Evolutionary conservation across 2,329 filamentous ascomycete genomes (phyloP), one percentile per base, ranked within the genome.

Genomic region (Corinectria fuckeliana): DNA sequence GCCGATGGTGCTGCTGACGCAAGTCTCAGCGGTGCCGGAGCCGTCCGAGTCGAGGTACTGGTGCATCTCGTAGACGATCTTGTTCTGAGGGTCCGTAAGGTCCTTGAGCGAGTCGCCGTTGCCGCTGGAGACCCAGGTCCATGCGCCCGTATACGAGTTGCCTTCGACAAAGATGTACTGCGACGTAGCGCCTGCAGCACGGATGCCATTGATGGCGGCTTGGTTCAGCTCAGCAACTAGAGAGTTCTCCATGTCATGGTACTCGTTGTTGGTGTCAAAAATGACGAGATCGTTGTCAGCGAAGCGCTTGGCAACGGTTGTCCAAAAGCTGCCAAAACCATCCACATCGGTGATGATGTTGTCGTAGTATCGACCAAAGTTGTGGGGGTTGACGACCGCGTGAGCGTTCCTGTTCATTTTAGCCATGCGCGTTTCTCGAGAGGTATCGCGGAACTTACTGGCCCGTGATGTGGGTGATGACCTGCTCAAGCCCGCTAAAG

Each of bases 231-330:
- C 73, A 10, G 84, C 75, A 11, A 88, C 85, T 10, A 88, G 80
- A 1, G 72, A 73, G 72, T 88, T 84, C 67, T 86, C 82, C 81
- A 88, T 86, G 71, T 82, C 81, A 71, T 89, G 78, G 73, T 85
- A 88, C 78, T 89, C 86, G 74, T 89, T 89, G 81, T 88, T 88
- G 63, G 84, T 88, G 74, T 88, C 85, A 62, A 88, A 88, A 69
- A 89, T 80, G 69, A 88, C 86, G 36, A 79, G 78, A 47, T 75
- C 68, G 74, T 89, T 85, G 70, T 71, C 69, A 61, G 76, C 78
- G 72, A 87, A 88, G 48, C 79, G 74, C 7, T 73, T 74, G 5
- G 85, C 86, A 10, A 88, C 69, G 45, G 80, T 86, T 38, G 74
- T 76, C 83, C 85, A 88, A 76, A 82, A 89, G 14, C 80, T 76